phyloP scores from a whole-genome alignment of 331 rosid genomes.

The Quercus tomentella region DNA sequence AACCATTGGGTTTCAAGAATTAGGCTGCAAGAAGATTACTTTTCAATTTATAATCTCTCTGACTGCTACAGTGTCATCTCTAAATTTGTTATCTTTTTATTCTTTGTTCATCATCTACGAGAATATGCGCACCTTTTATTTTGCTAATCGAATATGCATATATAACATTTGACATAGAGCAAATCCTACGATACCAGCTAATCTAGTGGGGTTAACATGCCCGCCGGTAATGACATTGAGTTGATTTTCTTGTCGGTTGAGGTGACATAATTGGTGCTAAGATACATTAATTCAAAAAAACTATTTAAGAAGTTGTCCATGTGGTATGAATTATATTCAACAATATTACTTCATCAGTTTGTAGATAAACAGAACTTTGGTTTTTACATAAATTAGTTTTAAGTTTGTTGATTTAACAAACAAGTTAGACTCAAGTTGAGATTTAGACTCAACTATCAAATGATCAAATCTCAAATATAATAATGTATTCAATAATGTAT shows the following conservation, averaged over 20 bases:
- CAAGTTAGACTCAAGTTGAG: too few species aligned
- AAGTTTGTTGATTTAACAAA: too few species aligned
- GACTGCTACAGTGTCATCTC: neutral
- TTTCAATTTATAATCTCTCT: neutral
- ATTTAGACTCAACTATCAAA: too few species aligned
- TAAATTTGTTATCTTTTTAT: neutral
- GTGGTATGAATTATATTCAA: too few species aligned
- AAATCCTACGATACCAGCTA: neutral
- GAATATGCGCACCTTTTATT: neutral
- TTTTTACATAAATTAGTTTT: too few species aligned
- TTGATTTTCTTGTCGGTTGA: neutral
- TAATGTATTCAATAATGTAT: too few species aligned
- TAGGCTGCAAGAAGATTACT: neutral
- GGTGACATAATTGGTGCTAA: neutral
- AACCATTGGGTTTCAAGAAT: constrained; percentile 1
- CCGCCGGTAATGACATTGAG: neutral
- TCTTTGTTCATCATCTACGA: neutral
- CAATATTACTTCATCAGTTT: too few species aligned
- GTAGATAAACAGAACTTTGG: too few species aligned
- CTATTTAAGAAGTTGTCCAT: too few species aligned
- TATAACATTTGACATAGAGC: neutral
- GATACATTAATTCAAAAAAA: too few species aligned
- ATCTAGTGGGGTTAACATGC: neutral
- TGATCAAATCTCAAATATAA: too few species aligned
- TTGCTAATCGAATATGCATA: too few species aligned